Conservation (phyloP, 1,284 basidiomycete genomes). For the Sporisorium scitamineum region DNA sequence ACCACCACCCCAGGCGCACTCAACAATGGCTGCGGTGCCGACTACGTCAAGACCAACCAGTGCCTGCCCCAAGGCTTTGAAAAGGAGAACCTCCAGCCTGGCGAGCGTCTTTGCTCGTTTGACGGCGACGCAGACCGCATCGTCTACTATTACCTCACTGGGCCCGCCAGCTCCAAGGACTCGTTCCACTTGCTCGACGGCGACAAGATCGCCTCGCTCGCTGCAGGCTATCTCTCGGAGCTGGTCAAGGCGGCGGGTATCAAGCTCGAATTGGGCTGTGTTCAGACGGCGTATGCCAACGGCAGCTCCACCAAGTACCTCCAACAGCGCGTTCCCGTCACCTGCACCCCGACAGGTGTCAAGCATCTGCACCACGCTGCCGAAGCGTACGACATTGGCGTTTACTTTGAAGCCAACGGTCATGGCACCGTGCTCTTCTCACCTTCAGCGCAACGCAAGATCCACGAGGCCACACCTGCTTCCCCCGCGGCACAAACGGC, state of each 20-base stretch:
- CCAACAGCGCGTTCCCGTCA: slow-evolving; percentile 81
- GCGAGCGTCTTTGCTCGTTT: slow-evolving; percentile 87
- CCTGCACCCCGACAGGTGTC: slow-evolving; percentile 95
- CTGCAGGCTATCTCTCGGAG: slow-evolving; percentile 91
- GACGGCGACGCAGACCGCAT: slow-evolving; percentile 98
- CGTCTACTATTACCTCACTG: slow-evolving; percentile 84
- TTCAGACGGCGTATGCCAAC: slow-evolving; percentile 99
- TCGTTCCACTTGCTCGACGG: slow-evolving; percentile 95
- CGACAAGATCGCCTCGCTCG: slow-evolving; percentile 96
- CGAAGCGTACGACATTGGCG: slow-evolving; percentile 90
- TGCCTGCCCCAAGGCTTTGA: slow-evolving; percentile 62
- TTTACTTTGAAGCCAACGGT: slow-evolving; percentile 99
- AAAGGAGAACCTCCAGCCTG: slow-evolving; percentile 66
- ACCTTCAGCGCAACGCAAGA: slow-evolving; percentile 49
- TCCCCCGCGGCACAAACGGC: slow-evolving; percentile 81
- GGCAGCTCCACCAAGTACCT: slow-evolving; percentile 89
- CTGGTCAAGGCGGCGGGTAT: slow-evolving; percentile 75
- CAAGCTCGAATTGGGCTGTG: slow-evolving; percentile 73
- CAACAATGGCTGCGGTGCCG: slow-evolving; percentile 88
- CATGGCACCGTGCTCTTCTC: slow-evolving; percentile 98
- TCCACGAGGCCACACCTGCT: slow-evolving; percentile 79
- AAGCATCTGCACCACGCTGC: slow-evolving; percentile 99
- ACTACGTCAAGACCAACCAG: slow-evolving; percentile 88
- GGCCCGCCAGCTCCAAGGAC: slow-evolving; percentile 74
- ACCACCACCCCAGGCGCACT: slow-evolving; percentile 79